Evolutionary conservation across 2,329 filamentous ascomycete genomes (phyloP), one percentile per base, ranked within the genome.

Genomic region (Ascochyta pisi): DNA sequence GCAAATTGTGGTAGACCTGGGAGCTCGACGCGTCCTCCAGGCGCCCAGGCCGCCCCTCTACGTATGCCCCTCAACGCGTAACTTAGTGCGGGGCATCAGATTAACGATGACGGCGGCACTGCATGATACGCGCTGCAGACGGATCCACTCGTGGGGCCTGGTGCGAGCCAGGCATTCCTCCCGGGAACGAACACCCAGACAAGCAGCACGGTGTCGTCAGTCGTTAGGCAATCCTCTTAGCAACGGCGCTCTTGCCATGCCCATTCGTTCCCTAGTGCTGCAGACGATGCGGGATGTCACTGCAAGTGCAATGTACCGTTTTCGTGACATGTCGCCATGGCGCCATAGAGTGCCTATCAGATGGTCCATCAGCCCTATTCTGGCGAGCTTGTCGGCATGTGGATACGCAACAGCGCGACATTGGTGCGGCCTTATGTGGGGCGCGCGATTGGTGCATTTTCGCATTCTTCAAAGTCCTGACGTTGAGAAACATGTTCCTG

Each of bases 11-110:
- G 47, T 48, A 47, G 40, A 49, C 49, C 46, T 45, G 31, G 57
- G 42, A 63, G 53, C 57, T 66, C 46, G 61, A 64, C 65, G 65
- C 62, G 66, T 65, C 56, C 31, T 8, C 23, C 41, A 51, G 37
- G 48, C 48, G 42, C 35, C 41, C 57, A 54, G 41, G 38, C 26
- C 29, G 38, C 48, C 64, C 60, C 62, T 69, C 62, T 51, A 62
- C 61, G 62, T 24, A 22, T 59, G 41, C 61, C 64, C 61, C 62
- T 68, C 62, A 58, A 67, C 65, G 65, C 67, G 66, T 70, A 47
- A 37, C 49, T 49, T 70, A 68, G 67, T 68, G 64, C 61, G 62
- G 62, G 57, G 61, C 60, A 45, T 54, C 50, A 49, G 54, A 46
- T 47, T 37, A 55, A 63, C 65, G 58, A 70, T 67, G 68, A 66